Percentiles rank a stretch among this genome's conserved stretches.
phyloP scores from a whole-genome alignment of 768 basidiomycete genomes.

The Strobilomyces dryophilus region DNA sequence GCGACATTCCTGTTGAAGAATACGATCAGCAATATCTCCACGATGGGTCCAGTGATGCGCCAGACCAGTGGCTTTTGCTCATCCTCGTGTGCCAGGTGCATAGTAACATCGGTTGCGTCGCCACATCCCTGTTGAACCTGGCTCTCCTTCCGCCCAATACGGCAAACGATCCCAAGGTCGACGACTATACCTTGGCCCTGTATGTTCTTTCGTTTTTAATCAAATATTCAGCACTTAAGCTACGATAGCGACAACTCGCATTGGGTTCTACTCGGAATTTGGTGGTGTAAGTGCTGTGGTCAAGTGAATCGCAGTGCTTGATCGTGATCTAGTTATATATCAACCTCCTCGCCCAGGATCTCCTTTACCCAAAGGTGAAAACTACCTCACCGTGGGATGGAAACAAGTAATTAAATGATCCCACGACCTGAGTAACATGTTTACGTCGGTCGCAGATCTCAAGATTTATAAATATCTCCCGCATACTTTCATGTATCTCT shows the following conservation, averaged over 20 bases:
- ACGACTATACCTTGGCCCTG: constrained; percentile 74
- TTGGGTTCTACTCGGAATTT: constrained; percentile 77
- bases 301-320: not conserved
- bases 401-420: constrained; percentile 53
- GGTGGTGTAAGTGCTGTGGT: constrained; percentile 67
- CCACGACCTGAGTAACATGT: not conserved
- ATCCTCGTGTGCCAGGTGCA: constrained; percentile 45
- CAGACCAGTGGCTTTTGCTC: not conserved
- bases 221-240: not conserved
- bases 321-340: constrained; percentile 55
- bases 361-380: constrained; percentile 68
- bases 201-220: constrained; percentile 31
- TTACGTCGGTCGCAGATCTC: constrained; percentile 45
- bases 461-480: constrained; percentile 77
- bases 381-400: constrained; percentile 80
- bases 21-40: constrained; percentile 86
- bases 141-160: constrained; percentile 53
- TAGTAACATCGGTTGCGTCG: constrained; percentile 73
- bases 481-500: constrained; percentile 77
- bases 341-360: constrained; percentile 85
- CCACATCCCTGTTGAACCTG: constrained; percentile 60
- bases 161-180: constrained; percentile 51
- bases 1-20: constrained; percentile 54
- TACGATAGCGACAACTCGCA: constrained; percentile 58
- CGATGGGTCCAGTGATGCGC: constrained; percentile 39